phyloP scores from a whole-genome alignment of 495 filamentous ascomycete genomes.

The Neohortaea acidophila region DNA sequence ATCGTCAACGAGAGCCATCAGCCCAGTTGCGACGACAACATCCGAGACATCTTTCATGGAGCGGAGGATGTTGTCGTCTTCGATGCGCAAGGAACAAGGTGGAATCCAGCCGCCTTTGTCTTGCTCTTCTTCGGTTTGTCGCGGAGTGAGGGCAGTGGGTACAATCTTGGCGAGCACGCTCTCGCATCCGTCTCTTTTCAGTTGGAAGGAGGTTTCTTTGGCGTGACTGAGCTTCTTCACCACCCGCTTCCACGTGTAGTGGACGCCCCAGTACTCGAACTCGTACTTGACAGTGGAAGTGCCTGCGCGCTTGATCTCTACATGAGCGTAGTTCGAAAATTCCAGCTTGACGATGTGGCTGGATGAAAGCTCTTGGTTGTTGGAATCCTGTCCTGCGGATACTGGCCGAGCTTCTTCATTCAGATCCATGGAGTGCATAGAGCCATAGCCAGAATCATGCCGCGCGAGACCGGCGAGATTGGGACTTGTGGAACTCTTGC shows the following conservation, averaged over 20 bases:
- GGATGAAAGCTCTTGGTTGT: conserved; percentile 26
- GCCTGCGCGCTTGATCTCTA: conserved; percentile 63
- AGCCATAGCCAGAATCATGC: conserved; percentile 47
- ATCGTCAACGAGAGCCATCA: conserved; percentile 85
- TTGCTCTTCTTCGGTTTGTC: conserved; percentile 57
- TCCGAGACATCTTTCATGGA: conserved; percentile 70
- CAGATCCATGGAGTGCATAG: conserved; percentile 34
- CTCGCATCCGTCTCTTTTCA: conserved; percentile 50
- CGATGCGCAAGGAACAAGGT: conserved; percentile 78
- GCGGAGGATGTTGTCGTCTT: conserved; percentile 50
- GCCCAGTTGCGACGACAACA: conserved; percentile 75
- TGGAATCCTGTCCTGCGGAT: conserved; percentile 6
- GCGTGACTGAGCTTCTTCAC: conserved; percentile 44
- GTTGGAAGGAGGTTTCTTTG: conserved; percentile 56
- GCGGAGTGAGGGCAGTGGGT: conserved; percentile 57
- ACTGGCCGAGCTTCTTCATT: conserved; percentile 29
- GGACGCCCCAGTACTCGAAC: conserved; percentile 80
- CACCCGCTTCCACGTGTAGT: conserved; percentile 72
- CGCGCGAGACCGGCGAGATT: conserved; percentile 32
- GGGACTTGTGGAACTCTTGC: conserved; percentile 28
- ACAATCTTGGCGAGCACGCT: conserved; percentile 65
- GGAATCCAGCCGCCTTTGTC: conserved; percentile 80
- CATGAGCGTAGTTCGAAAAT: conserved; percentile 93
- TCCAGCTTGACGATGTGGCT: conserved; percentile 75
- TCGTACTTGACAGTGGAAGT: conserved; percentile 63